These are phyloP conservation scores for Diaporthe eres DNA, from an alignment of 2,329 filamentous ascomycete species.

Conservation along the genomic window DNA sequence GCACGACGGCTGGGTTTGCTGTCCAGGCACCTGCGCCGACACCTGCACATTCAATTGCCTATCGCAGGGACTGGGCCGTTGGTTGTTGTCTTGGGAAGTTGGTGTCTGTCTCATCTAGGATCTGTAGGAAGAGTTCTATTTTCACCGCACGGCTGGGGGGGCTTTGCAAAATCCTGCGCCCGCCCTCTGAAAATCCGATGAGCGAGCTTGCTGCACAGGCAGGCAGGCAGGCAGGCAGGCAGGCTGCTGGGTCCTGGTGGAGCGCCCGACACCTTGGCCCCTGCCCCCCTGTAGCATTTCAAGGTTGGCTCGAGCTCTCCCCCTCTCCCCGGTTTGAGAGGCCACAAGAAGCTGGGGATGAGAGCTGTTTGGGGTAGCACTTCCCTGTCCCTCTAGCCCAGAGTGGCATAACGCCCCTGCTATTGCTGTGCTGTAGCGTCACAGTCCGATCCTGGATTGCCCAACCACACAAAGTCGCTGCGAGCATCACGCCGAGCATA, in stretches of 20 bases:
- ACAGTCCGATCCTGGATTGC: constrained; percentile 33
- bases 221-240: neutral
- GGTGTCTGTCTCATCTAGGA: neutral
- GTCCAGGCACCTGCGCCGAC: neutral
- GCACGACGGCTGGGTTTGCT: neutral
- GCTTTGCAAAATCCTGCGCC: constrained; percentile 32
- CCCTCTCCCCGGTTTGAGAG: constrained; percentile 27
- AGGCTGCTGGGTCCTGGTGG: neutral
- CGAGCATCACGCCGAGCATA: constrained; percentile 37
- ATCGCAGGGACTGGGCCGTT: too few relatives aligned
- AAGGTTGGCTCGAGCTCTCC: constrained; percentile 31
- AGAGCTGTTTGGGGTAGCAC: constrained; percentile 31
- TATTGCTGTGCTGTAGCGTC: constrained; percentile 27
- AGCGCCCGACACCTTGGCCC: constrained; percentile 1
- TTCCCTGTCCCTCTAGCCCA: constrained; percentile 29
- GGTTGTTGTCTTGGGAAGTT: neutral
- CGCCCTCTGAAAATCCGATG: constrained; percentile 1
- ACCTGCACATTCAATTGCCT: neutral
- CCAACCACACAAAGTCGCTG: constrained; percentile 36
- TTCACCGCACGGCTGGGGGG: constrained; percentile 25
- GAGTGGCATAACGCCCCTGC: constrained; percentile 30
- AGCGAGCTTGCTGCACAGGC: neutral
- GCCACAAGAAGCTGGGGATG: constrained; percentile 37
- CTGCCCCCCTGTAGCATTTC: neutral
- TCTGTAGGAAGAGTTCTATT: constrained; percentile 36